Evolutionary conservation across 1,284 basidiomycete species (phyloP).

Genomic region (Cryptococcus maquisensis): DNA sequence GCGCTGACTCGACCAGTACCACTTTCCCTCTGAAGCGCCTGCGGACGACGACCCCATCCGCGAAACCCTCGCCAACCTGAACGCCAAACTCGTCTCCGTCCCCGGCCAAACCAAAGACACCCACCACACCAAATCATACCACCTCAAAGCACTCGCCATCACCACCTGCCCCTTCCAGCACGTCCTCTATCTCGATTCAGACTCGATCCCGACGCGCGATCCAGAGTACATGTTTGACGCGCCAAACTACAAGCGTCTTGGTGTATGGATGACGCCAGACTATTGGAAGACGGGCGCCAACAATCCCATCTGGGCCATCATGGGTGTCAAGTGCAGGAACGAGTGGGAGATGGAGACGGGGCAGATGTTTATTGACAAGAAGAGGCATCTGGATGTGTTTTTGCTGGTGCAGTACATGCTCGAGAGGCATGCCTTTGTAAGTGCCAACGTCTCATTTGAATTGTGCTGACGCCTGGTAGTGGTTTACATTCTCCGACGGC

Average conservation of each 20-base stretch:
- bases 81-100: constrained; percentile 46
- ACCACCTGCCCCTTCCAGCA: constrained; percentile 50
- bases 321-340: constrained; percentile 53
- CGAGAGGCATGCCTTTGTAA: constrained; percentile 39
- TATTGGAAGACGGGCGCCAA: constrained; percentile 50
- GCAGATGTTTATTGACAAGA: constrained; percentile 53
- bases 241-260: constrained; percentile 47
- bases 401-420: constrained; percentile 51
- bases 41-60: constrained; percentile 38
- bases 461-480: constrained; percentile 22
- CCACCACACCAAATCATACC: constrained; percentile 47
- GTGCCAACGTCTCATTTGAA: constrained; percentile 3
- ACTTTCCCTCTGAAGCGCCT: constrained; percentile 50
- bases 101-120: constrained; percentile 39
- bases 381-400: constrained; percentile 50
- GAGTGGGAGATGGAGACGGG: constrained; percentile 54
- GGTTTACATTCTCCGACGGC: constrained; percentile 53
- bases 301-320: constrained; percentile 51
- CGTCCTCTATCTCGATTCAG: constrained; percentile 52
- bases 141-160: constrained; percentile 53
- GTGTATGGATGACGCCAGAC: constrained; percentile 42
- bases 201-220: constrained; percentile 49
- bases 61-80: constrained; percentile 37
- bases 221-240: constrained; percentile 50
- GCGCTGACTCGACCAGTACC: no score